These are phyloP conservation scores for Taxawa tesnikishii DNA, from an alignment of 2,329 filamentous ascomycete species.

Conservation along the genomic window DNA sequence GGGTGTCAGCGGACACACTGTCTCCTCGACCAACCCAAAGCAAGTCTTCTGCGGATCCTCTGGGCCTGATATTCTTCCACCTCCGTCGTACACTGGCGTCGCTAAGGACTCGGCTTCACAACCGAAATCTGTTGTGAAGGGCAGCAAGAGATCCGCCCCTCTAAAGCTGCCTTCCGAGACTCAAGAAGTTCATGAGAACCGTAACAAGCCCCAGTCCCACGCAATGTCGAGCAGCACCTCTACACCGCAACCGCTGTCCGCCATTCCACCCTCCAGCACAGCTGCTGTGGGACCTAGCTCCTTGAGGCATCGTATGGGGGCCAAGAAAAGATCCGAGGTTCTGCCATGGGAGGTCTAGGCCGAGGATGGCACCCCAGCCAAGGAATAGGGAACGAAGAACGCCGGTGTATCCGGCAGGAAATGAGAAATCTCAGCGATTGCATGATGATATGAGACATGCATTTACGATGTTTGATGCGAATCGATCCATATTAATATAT, in stretches of 20 bases:
- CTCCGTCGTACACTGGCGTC: not conserved
- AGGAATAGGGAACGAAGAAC: not conserved
- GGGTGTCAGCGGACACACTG: no score
- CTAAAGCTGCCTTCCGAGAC: no score
- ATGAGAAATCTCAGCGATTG: no score
- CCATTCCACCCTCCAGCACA: no score
- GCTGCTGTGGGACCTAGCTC: not conserved
- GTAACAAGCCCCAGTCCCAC: not conserved
- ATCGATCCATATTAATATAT: no score
- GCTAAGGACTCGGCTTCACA: not conserved
- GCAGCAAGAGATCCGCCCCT: no score
- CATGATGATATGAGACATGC: no score
- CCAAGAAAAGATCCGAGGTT: not conserved
- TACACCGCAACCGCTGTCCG: not conserved
- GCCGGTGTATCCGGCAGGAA: not conserved
- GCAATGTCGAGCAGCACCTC: not conserved
- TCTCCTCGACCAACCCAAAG: no score
- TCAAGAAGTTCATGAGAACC: no score
- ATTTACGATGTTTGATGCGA: no score
- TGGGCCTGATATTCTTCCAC: not conserved
- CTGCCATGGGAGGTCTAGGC: not conserved
- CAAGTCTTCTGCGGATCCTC: not conserved
- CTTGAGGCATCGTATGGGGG: not conserved
- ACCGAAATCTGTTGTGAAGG: not conserved
- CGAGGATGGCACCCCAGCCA: not conserved